Base-by-base conservation (phyloP, 1,284 basidiomycete genomes). In the Golubevia sp. region DNA sequence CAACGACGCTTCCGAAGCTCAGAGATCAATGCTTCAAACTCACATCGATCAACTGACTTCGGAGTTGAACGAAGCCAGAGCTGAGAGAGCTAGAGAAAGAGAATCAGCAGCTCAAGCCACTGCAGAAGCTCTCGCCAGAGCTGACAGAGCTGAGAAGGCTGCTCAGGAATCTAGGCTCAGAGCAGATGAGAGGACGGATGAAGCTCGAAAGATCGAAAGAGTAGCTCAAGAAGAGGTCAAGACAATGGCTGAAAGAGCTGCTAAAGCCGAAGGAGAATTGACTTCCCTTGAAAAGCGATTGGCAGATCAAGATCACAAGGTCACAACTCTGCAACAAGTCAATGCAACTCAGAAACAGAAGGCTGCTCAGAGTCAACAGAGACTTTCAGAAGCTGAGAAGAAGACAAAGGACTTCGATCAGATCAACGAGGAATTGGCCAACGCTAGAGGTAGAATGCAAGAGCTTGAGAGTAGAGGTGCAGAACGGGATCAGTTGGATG, bases 261-360 rank as follows among this genome's bases (percentile, higher is more conserved):
- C 64, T 5, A 70, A 68, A 30, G 65, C 70, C 21, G 76, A 79
- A 54, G 76, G 76, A 1, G 66, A 74, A 52, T 48, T 70, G 2
- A 7, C 51, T 0, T 62, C 68, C 18, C 61, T 79, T 13, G 68
- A 75, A 38, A 77, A 76, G 59, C 65, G 74, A 3, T 49, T 76
- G 8, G 26, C 60, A 1, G 74, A 77, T 20, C 73, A 73, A 34
- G 76, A 79, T 61, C 56, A 55, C 59, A 73, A 76, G 66, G 65
- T 79, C 25, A 64, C 55, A 55, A 77, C 71, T 27, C 59, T 79
- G 58, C 74, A 74, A 24, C 61, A 63, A 4, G 25, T 79, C 4
- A 65, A 65, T 1, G 73, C 75, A 5, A 71, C 67, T 30, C 76
- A 79, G 52, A 79, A 79, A 63, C 76, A 79, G 55, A 76, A 79